These are phyloP conservation scores for Mycena chlorophos DNA, from an alignment of 768 basidiomycete genomes.

Conservation along the genomic window DNA sequence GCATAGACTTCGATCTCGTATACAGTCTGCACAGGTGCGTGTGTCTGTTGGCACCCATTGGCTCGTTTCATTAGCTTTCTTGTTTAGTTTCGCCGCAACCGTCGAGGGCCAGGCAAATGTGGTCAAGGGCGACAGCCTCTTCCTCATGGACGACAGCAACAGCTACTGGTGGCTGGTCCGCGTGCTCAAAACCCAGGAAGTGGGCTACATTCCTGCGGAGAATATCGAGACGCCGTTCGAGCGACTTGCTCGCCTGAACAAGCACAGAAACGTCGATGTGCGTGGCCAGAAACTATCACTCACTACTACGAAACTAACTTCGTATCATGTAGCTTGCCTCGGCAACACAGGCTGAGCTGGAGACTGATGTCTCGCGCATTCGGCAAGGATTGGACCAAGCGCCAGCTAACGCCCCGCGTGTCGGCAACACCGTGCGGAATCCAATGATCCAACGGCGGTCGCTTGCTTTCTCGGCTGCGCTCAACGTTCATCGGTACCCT, in stretches of 20 bases:
- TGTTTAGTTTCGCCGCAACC: constrained; percentile 80
- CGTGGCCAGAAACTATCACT: constrained; percentile 34
- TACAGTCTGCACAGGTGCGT: constrained; percentile 77
- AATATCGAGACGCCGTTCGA: constrained; percentile 99
- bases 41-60: background rate
- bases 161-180: constrained; percentile 99
- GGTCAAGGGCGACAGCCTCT: constrained; percentile 95
- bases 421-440: constrained; percentile 28
- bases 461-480: constrained; percentile 73
- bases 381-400: constrained; percentile 49
- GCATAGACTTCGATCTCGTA: constrained; percentile 90
- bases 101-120: constrained; percentile 99
- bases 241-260: constrained; percentile 90
- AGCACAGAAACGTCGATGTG: constrained; percentile 96
- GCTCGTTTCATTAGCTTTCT: background rate
- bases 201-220: constrained; percentile 98
- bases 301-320: constrained; percentile 12
- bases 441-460: constrained; percentile 33
- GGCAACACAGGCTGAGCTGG: constrained; percentile 70
- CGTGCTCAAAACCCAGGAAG: constrained; percentile 97
- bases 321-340: constrained; percentile 58
- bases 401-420: constrained; percentile 33
- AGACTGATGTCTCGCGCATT: constrained; percentile 49
- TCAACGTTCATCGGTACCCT: constrained; percentile 71
- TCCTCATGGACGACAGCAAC: constrained; percentile 97